Evolutionary conservation across 1,139 yeast genomes (phyloP), one percentile per base, ranked within the genome.

Genomic region (Hemisphaericaspora xylofermentans): DNA sequence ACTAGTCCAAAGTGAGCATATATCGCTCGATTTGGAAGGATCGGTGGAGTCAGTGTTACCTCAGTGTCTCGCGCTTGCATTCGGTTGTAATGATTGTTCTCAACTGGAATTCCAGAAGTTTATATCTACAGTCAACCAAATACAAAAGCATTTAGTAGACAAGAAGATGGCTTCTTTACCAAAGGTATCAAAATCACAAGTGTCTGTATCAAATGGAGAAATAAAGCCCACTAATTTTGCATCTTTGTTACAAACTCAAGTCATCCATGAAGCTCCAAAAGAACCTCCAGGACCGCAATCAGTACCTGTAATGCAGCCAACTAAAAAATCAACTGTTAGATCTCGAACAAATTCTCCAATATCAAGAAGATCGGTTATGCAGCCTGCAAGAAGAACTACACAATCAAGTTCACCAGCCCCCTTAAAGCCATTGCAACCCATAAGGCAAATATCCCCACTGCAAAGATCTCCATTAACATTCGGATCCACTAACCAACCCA

Each of bases 41-140:
- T 45, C 62, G 19, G 67, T 71, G n/a, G 74, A 68, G 12, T 57
- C 59, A 1, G 58, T 71, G 3, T 51, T 71, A 31, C 70, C 71
- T 1, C 73, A 70, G 43, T 64, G 75, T 41, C 58, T 62, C 42
- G 54, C 56, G 29, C 56, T 72, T 40, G 64, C 66, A 1, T 72
- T 70, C 54, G 72, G 71, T 3, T 71, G 76, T 44, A 63, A 56
- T 43, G 75, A 70, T 41, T 71, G 76, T 47, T 59, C 62, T 18
- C 63, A 63, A 45, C 25, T 43, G 4, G 76, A 72, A 43, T 72
- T 72, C 44, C 54, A 57, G 38, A 43, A 43, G 10, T 69, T 67
- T 41, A 60, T 69, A 54, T 36, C 40, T 0, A 44, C 51, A 6
- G 56, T 68, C 15, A 56, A 58, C 27, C 52, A 55, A 13, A 61